phyloP scores from a whole-genome alignment of 2,329 filamentous ascomycete species.

The Aspergillus sp. region DNA sequence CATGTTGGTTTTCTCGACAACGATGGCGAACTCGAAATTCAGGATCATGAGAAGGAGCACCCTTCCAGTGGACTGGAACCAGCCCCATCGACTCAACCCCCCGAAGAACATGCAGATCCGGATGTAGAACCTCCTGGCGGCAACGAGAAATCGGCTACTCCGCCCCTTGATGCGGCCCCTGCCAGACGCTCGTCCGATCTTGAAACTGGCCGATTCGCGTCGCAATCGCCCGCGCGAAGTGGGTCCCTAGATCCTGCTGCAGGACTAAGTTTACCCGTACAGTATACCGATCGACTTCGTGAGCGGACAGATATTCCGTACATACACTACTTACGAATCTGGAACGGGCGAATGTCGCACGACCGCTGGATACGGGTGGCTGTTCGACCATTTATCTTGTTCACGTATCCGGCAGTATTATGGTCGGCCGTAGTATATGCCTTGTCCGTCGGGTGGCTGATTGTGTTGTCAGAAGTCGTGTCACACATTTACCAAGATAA shows the following conservation, averaged over 20 bases:
- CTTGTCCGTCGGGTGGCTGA: slow-evolving; percentile 90
- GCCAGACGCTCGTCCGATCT: slow-evolving; percentile 22
- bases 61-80: slow-evolving; percentile 6
- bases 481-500: slow-evolving; percentile 73
- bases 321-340: slow-evolving; percentile 70
- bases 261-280: slow-evolving; percentile 30
- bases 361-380: slow-evolving; percentile 81
- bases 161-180: slow-evolving; percentile 13
- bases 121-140: slow-evolving; percentile 5
- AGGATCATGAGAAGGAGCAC: slow-evolving; percentile 17
- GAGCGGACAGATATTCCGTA: slow-evolving; percentile 70
- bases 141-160: slow-evolving; percentile 18
- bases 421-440: slow-evolving; percentile 86
- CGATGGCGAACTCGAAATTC: slow-evolving; percentile 27
- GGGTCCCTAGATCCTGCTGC: slow-evolving; percentile 30
- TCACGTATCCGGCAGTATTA: slow-evolving; percentile 81
- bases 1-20: slow-evolving; percentile 59
- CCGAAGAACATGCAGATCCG: background rate
- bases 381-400: slow-evolving; percentile 79
- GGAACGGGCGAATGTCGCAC: slow-evolving; percentile 72
- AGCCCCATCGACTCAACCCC: background rate
- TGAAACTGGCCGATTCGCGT: slow-evolving; percentile 26
- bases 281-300: slow-evolving; percentile 71
- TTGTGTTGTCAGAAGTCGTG: slow-evolving; percentile 87
- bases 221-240: slow-evolving; percentile 31